These are phyloP conservation scores for Macrophomina phaseolina DNA, from an alignment of 2,329 filamentous ascomycete genomes.

Conservation along the genomic window DNA sequence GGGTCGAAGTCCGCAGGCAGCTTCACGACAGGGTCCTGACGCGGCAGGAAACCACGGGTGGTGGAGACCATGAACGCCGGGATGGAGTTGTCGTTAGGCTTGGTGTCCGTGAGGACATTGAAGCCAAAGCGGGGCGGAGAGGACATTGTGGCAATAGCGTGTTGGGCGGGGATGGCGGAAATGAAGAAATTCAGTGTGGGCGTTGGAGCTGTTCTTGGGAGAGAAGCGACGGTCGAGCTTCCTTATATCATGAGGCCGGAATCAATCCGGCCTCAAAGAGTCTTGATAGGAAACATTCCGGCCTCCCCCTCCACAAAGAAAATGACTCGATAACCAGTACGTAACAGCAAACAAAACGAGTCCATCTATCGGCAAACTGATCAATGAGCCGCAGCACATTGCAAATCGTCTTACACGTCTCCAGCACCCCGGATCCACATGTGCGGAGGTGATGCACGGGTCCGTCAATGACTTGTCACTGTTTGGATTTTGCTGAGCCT, in stretches of 20 bases:
- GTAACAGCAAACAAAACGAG: constrained; percentile 38
- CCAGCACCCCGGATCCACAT: background rate
- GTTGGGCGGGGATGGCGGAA: constrained; percentile 12
- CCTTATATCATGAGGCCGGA: constrained; percentile 37
- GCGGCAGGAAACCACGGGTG: constrained; percentile 74
- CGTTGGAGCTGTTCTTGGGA: background rate
- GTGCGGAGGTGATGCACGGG: background rate
- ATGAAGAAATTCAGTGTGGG: constrained; percentile 13
- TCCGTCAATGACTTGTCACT: no score
- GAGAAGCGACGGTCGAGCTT: constrained; percentile 13
- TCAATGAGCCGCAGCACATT: constrained; percentile 19
- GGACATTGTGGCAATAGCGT: constrained; percentile 48
- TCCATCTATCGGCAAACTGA: constrained; percentile 8
- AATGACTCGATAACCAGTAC: constrained; percentile 39
- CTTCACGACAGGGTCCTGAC: constrained; percentile 53
- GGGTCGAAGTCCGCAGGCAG: constrained; percentile 76
- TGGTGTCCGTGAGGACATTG: constrained; percentile 67
- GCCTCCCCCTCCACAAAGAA: constrained; percentile 35
- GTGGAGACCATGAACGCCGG: constrained; percentile 82
- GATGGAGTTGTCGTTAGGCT: constrained; percentile 66
- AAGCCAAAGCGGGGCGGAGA: constrained; percentile 52
- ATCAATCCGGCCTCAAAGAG: constrained; percentile 37
- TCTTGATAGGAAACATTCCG: constrained; percentile 37
- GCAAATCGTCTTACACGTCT: background rate
- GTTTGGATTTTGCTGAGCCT: no score